Base-by-base conservation (phyloP, 495 filamentous ascomycete species). In the Penicillium samsonianum region DNA sequence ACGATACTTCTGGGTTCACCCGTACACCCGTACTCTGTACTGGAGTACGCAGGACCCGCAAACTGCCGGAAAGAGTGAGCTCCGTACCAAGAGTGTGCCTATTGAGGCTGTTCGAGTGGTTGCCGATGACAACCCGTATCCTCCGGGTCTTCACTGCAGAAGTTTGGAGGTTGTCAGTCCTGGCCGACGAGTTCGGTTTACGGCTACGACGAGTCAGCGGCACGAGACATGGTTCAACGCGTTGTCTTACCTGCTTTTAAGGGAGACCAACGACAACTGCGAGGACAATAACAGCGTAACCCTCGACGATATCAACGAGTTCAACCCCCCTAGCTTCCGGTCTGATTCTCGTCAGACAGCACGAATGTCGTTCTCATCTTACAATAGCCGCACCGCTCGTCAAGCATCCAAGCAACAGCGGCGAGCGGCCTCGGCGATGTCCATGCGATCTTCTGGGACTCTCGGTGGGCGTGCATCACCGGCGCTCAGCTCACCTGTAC, bases 201-300 rank as follows among this genome's bases (percentile, higher is more conserved):
- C 94, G 19, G 95, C 95, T 51, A 86, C 90, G 28, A 98, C 94
- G 9, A 87, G 90, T 17, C 91, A 96, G 65, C 81, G 94, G 51
- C 94, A 98, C 61, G 94, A 98, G 71, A 98, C 92, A 5, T 98
- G 94, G 94, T 98, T 94, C 82, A 97, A 97, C 67, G 92, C 94
- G 6, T 80, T 98, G 37, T 95, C 91, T 3, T 98, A 98, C 67
- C 83, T 98, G 12, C 81, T 98, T 28, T 74, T 96, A 20, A 85
- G 91, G 40, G 90, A 88, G 14, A 78, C 79, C 22, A 71, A 83
- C 43, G 83, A 87, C 31, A 75, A 76, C 30, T 76, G 76, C 41
- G 79, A 80, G 23, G 87, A 88, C 44, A 71, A 85, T 42, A 82
- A 83, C 57, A 81, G 83, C 56, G 81, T 82, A 58, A 88, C 87